Base-by-base conservation (phyloP, 176 grass and related monocot species). In the Triticum urartu region DNA sequence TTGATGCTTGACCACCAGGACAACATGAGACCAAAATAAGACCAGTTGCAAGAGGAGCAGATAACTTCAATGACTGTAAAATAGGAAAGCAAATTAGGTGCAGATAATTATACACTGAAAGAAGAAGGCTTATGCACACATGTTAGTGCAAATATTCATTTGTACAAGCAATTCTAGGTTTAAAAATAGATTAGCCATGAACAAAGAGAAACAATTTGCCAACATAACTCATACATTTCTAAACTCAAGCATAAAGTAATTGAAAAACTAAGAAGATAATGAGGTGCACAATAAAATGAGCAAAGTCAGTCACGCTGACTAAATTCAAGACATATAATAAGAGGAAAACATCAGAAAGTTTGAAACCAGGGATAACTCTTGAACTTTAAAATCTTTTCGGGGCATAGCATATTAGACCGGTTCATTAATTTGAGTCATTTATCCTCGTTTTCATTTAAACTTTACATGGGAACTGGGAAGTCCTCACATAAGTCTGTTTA, bases 1-100 rank as follows among this genome's bases (percentile, higher is more conserved):
- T 99, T 48, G 97, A 99, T 59, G 97, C 97, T 89, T 99, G 97
- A 26, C 97, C 97, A 92, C 90, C 97, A 80, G 97, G 97, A 85
- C 97, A 99, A 73, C 97, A 99, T 83, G 97, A 96, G 17, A 99
- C 97, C 81, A 99, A 90, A 86, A 96, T 92, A 94, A 99, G 93
- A 83, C 97, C 94, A 64, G 94, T 99, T 82, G 97, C 92, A 84
- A 99, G 88, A 86, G 97, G 92, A 87, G 97, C 97, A 14, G 94
- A 91, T 91, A 99, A 78, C 38, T 99, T 99, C 82, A 99, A 79
- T 34, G 75, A 87, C 97, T 99, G 87, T 32, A 87, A 84, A 86
- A 59, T 72, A 92, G 81, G 71, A 81, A 6, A 62, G 13, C 28
- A 9, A 52, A 47, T 69, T 79, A 80, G 38, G 63, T 30, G 84